Evolutionary conservation across 2,329 filamentous ascomycete genomes (phyloP).

Genomic region (Zymoseptoria tritici): DNA sequence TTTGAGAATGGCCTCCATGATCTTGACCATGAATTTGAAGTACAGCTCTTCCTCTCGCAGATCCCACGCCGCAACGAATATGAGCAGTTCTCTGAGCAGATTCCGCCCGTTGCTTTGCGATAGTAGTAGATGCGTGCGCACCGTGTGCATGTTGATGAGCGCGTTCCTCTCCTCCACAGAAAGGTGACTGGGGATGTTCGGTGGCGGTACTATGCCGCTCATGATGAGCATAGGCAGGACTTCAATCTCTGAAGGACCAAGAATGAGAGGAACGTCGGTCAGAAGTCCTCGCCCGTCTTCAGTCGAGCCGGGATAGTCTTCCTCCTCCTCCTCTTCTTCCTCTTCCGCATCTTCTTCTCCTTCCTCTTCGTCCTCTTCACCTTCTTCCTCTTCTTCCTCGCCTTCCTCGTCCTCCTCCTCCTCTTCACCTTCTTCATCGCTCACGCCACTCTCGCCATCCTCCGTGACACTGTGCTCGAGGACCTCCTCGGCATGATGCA

Average conservation of each 20-base stretch:
- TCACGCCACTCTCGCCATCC: not conserved
- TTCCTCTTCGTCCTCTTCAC: conserved; percentile 12
- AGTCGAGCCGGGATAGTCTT: conserved; percentile 54
- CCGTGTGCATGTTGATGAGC: conserved; percentile 74
- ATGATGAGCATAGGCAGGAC: conserved; percentile 96
- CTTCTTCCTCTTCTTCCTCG: conserved; percentile 17
- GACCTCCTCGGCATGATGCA: conserved; percentile 1
- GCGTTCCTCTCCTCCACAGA: conserved; percentile 48
- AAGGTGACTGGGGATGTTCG: conserved; percentile 43
- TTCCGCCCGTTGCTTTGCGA: conserved; percentile 87
- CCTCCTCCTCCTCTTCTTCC: conserved; percentile 63
- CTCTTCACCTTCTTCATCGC: conserved; percentile 4
- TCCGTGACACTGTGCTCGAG: conserved; percentile 1
- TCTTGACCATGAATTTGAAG: conserved; percentile 93
- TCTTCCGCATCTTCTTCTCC: conserved; percentile 53
- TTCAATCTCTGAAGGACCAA: conserved; percentile 92
- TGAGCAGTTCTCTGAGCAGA: conserved; percentile 78
- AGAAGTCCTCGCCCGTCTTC: conserved; percentile 75
- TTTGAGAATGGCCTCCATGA: conserved; percentile 85
- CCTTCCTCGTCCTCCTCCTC: conserved; percentile 12
- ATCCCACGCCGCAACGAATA: conserved; percentile 97
- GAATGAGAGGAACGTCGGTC: conserved; percentile 88
- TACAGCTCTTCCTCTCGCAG: conserved; percentile 88
- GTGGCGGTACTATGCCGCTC: conserved; percentile 81
- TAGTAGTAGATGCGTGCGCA: conserved; percentile 80